Evolutionary conservation across 305 asterid species (phyloP).

Genomic region (Withania somnifera): DNA sequence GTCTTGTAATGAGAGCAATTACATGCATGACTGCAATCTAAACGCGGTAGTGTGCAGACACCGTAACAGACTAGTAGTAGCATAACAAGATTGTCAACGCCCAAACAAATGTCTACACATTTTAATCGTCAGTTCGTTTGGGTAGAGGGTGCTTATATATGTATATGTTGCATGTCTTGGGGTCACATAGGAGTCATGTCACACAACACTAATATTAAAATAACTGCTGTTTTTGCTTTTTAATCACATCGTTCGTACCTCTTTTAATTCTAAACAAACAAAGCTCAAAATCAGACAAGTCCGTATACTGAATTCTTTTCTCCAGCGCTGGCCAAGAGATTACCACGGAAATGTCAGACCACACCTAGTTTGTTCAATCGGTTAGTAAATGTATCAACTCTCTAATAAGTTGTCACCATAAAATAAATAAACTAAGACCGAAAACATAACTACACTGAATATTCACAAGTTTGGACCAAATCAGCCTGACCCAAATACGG

Average conservation of each 20-base stretch:
- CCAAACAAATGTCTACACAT: neutral
- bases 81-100: neutral
- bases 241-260: neutral
- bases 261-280: neutral
- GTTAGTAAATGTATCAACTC: neutral
- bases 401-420: too few species aligned
- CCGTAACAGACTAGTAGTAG: too few species aligned
- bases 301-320: neutral
- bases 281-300: neutral
- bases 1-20: neutral
- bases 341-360: neutral
- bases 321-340: neutral
- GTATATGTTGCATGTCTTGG: neutral
- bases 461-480: too few species aligned
- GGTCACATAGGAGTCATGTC: neutral
- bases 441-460: too few species aligned
- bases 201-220: neutral
- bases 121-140: neutral
- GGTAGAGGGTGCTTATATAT: neutral
- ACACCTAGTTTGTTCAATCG: neutral
- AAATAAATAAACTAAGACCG: too few species aligned
- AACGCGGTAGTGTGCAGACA: too few species aligned
- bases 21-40: too few species aligned
- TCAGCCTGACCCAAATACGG: too few species aligned
- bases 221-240: neutral